A percentile compares a stretch with the other conserved stretches of the same genome.
Evolutionary conservation across 306 rosid genomes (phyloP).

Genomic region (Adenanthera pavonina): DNA sequence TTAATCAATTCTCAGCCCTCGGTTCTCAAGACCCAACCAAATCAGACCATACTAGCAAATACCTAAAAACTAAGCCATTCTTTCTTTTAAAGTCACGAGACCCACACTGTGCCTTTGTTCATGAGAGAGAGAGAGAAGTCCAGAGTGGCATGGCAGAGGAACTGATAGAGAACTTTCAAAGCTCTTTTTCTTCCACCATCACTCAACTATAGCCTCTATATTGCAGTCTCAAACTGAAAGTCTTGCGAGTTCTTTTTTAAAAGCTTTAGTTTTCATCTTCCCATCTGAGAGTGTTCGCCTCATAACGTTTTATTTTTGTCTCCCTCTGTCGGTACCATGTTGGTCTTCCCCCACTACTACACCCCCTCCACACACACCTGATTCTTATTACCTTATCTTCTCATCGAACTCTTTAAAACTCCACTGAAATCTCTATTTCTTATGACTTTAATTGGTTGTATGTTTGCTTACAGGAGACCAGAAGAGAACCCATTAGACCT

Average conservation of each 20-base stretch:
- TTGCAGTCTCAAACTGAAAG: slow-evolving; percentile 90
- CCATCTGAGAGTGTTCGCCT: slow-evolving; percentile 46
- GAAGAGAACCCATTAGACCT: slow-evolving; percentile 38
- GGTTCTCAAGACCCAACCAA: neutral
- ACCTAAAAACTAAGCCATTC: neutral
- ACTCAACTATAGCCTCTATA: slow-evolving; percentile 74
- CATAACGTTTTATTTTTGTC: slow-evolving; percentile 35
- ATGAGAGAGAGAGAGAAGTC: neutral
- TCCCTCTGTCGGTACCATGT: slow-evolving; percentile 75
- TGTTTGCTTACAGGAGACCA: slow-evolving; percentile 71
- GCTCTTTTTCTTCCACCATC: slow-evolving; percentile 86
- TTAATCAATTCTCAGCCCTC: neutral
- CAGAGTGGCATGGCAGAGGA: slow-evolving; percentile 31
- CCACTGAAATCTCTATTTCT: slow-evolving; percentile 11
- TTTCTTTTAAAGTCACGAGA: slow-evolving; percentile 12
- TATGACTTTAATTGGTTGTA: slow-evolving; percentile 1
- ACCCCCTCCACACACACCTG: slow-evolving; percentile 42
- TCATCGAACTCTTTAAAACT: neutral
- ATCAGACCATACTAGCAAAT: neutral
- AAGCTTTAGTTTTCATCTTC: slow-evolving; percentile 56
- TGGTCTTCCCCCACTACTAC: slow-evolving; percentile 53
- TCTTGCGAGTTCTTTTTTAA: slow-evolving; percentile 45
- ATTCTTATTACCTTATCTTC: neutral
- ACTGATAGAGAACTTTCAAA: slow-evolving; percentile 99
- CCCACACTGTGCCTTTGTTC: neutral